Evolutionary conservation across 768 basidiomycete species (phyloP), one percentile per base, ranked within the genome.

Genomic region (Mycena venus): DNA sequence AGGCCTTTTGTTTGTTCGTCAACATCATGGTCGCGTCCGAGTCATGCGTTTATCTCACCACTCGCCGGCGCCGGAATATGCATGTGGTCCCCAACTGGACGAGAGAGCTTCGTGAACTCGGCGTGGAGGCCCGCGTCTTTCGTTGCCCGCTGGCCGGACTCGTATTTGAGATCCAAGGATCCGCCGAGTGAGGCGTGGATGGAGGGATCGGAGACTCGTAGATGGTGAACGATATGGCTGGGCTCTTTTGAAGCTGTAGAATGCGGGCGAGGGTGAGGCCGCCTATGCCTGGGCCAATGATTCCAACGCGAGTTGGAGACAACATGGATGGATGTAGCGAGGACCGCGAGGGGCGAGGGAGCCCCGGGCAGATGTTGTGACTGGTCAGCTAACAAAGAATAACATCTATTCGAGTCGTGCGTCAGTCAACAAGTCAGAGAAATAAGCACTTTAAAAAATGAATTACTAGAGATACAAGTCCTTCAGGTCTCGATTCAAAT

Each of bases 21-120:
- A 49, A 49, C 23, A 49, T 5, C n/a, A 29, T 10, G 10, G 32
- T 36, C 56, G 31, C 56, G 32, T 42, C 27, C 27, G 32, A 58
- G 34, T 59, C 58, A 59, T 59, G 58, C 55, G 31, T 34, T n/a
- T n/a, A n/a, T 10, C 32, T 15, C 58, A 61, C 58, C 62, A 25
- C 74, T 85, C 27, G 77, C 90, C 49, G 89, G 89, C 40, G 85
- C 70, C 2, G 64, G 53, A 27, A 71, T 47, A 25, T 62, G 70
- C 55, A 53, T 56, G 21, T 70, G 61, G 23, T 71, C 74, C 31
- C 71, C 68, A 8, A 66, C 55, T 12, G 77, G 71, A 7, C 74
- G 74, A 27, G 40, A 64, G 51, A 78, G 61, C 71, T 76, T 73
- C 19, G 70, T 9, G 56, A 78, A 78, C 32, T 78, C 65, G 67